Base-by-base conservation (phyloP, 345 rosid species). In the Salix udensis region DNA sequence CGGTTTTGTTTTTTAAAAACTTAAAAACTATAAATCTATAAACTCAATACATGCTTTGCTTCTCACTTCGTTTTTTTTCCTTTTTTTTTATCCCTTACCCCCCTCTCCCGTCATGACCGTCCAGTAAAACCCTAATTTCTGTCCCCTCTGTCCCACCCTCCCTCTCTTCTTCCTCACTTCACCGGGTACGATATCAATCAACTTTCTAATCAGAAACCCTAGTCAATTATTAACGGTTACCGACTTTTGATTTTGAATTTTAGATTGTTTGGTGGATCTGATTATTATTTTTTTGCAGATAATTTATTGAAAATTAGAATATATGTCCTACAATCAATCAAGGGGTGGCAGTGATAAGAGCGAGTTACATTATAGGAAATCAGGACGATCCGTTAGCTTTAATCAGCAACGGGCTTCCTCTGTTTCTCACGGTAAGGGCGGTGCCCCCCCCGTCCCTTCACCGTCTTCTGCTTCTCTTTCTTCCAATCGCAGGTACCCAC, bases 251-350 rank as follows among this genome's bases (percentile, higher is more conserved):
- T 73, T 75, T 61, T 65, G 16, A 58, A 62, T 78, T 68, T 71
- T 26, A 15, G 46, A 62, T 36, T 50, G 26, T 48, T n/a, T 21
- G 71, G 46, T 71, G 76, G 81, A 77, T 82, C 79, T 83, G 76
- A 46, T 65, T 64, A n/a, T 65, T 67, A 58, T 67, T 48, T 1
- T 50, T 67, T 31, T 75, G 64, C 64, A 58, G 64, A 58, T 24
- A 58, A 58, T 78, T 74, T 74, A 78, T 72, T 79, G 77, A 65
- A 87, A 86, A 82, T 82, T 62, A 76, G 88, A 75, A 89, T 87
- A 72, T 90, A 96, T 96, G 99, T 94, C 99, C 93, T 88, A 87
- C 97, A 92, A 92, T 89, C 99, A 92, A 92, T 67, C 96, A 65
- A 85, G 97, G 92, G 67, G 94, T 76, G 97, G 97, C 92, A 68